Evolutionary conservation across 257 asterid species (phyloP).

Genomic region (Prunella vulgaris): DNA sequence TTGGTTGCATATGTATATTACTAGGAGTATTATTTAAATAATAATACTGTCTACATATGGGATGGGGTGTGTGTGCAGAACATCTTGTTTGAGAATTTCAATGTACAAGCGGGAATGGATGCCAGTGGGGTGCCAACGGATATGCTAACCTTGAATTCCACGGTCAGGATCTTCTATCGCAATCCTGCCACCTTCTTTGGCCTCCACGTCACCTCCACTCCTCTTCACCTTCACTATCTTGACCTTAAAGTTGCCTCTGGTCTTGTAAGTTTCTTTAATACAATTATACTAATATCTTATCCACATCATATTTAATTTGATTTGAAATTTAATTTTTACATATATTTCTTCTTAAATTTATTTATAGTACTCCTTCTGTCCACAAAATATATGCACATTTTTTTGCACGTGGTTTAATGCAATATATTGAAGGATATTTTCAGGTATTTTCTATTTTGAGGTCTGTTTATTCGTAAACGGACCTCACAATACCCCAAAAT

Average conservation of each 20-base stretch:
- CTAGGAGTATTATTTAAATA: not conserved
- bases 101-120: slow-evolving; percentile 92
- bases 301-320: not conserved
- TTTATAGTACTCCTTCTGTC: too few relatives aligned
- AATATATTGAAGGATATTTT: too few relatives aligned
- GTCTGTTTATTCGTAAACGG: too few relatives aligned
- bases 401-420: too few relatives aligned
- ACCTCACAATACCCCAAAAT: too few relatives aligned
- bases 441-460: too few relatives aligned
- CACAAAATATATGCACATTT: too few relatives aligned
- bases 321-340: too few relatives aligned
- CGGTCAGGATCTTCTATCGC: slow-evolving; percentile 63
- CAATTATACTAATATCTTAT: too few relatives aligned
- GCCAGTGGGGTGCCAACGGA: slow-evolving; percentile 87
- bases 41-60: not conserved
- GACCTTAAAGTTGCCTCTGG: slow-evolving; percentile 79
- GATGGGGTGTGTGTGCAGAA: slow-evolving; percentile 39
- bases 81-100: slow-evolving; percentile 58
- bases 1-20: not conserved
- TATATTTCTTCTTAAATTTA: too few relatives aligned
- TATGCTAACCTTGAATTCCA: slow-evolving; percentile 80
- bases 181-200: slow-evolving; percentile 90
- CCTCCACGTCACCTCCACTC: slow-evolving; percentile 77
- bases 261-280: slow-evolving; percentile 49
- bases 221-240: slow-evolving; percentile 58